These are phyloP conservation scores for Litsea cubeba DNA, from an alignment of 164 flowering plant species.

Conservation along the genomic window DNA sequence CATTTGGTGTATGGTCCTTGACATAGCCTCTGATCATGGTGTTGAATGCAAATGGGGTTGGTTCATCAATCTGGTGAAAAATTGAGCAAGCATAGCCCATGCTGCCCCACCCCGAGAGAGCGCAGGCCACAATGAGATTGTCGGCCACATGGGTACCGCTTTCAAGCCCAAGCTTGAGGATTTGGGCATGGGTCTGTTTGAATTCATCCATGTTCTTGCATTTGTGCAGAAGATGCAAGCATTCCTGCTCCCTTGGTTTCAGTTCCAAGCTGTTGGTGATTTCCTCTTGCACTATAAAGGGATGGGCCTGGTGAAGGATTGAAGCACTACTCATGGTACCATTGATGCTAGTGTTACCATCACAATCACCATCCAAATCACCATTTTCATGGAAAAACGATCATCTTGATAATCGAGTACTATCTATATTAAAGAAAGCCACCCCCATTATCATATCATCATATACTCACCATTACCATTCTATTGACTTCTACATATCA, in stretches of 20 bases:
- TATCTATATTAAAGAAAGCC: neutral
- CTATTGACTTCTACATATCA: neutral
- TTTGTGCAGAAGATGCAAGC: slow-evolving; percentile 41
- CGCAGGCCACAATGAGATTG: slow-evolving; percentile 54
- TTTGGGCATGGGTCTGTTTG: slow-evolving; percentile 59
- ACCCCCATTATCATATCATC: neutral
- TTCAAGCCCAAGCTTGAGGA: slow-evolving; percentile 54
- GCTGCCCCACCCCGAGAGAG: slow-evolving; percentile 73
- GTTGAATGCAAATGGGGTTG: slow-evolving; percentile 57
- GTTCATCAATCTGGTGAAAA: slow-evolving; percentile 52
- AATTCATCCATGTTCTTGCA: slow-evolving; percentile 66
- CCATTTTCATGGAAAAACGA: neutral
- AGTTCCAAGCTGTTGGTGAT: slow-evolving; percentile 23
- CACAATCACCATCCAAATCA: neutral
- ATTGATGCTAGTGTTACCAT: slow-evolving; percentile 6
- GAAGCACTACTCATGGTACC: slow-evolving; percentile 51
- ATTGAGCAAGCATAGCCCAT: slow-evolving; percentile 80
- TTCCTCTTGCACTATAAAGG: slow-evolving; percentile 22
- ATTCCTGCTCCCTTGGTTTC: slow-evolving; percentile 42
- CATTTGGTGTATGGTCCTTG: slow-evolving; percentile 28
- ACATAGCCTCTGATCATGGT: slow-evolving; percentile 69
- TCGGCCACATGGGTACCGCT: slow-evolving; percentile 33
- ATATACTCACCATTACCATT: neutral
- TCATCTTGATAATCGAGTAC: neutral
- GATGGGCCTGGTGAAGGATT: slow-evolving; percentile 41